These are phyloP conservation scores for Aspergillus asperescens DNA, from an alignment of 495 filamentous ascomycete genomes.

Conservation along the genomic window DNA sequence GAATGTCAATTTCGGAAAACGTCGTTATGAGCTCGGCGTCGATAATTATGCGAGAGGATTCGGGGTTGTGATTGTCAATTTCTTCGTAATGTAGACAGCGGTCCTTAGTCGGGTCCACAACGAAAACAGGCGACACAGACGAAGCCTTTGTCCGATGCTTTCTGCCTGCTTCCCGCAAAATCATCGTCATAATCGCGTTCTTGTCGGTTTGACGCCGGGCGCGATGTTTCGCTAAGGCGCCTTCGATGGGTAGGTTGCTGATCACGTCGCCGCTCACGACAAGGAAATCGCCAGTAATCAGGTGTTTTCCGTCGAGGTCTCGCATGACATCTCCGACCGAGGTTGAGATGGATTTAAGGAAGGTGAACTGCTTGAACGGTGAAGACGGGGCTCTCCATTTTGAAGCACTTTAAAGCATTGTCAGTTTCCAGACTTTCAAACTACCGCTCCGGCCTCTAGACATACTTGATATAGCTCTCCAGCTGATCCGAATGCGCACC, in stretches of 20 bases:
- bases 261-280: conserved; percentile 93
- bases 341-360: conserved; percentile 80
- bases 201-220: conserved; percentile 77
- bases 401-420: conserved; percentile 42
- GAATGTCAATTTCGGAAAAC: conserved; percentile 67
- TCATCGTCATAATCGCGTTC: conserved; percentile 98
- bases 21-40: conserved; percentile 65
- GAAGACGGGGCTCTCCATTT: conserved; percentile 66
- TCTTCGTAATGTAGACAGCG: conserved; percentile 94
- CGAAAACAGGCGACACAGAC: conserved; percentile 72
- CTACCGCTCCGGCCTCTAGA: too few species aligned
- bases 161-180: conserved; percentile 72
- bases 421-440: conserved; percentile 5
- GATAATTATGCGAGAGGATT: conserved; percentile 55
- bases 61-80: conserved; percentile 39
- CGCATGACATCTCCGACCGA: conserved; percentile 95
- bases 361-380: conserved; percentile 78
- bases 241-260: conserved; percentile 78
- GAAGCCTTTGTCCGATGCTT: conserved; percentile 69
- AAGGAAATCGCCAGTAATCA: conserved; percentile 88
- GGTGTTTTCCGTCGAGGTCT: conserved; percentile 78
- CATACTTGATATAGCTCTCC: conserved; percentile 73
- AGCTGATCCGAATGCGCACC: conserved; percentile 85
- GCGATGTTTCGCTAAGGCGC: conserved; percentile 70
- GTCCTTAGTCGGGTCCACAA: conserved; percentile 73